Base-by-base conservation (phyloP, 2,329 filamentous ascomycete species). In the Colletotrichum eleusines region DNA sequence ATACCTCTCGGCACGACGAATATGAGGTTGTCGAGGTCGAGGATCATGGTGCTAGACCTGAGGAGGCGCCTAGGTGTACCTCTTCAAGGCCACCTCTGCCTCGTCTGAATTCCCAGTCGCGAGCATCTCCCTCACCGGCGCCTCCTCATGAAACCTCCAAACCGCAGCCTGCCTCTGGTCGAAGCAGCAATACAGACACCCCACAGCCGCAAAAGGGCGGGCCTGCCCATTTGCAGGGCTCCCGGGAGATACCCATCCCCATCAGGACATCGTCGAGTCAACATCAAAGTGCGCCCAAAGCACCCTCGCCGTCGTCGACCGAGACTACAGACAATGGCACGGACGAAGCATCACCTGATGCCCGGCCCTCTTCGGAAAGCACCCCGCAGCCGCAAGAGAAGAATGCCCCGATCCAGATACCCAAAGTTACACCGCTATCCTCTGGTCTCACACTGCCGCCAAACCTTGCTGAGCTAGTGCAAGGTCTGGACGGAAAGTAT, bases 401-500 rank as follows among this genome's bases (percentile, higher is more conserved):
- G 74, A 75, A 73, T 60, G 75, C 67, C n/a, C 63, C 76, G 46
- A 81, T 80, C 54, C 73, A 75, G 65, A 81, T 85, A 54, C 81
- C 82, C 18, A 82, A 80, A 66, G 83, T 85, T 67, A 75, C 79
- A 2, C 80, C 82, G 12, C 77, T 86, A 31, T 74, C 78, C n/a
- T 74, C 75, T 16, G 76, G 77, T 48, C 78, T 80, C 50, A 71
- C 77, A 20, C 70, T 77, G 58, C 73, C 76, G 53, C 60, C 66
- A 57, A 72, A 81, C 71, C 76, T 82, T 58, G 46, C 77, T 57
- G 67, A 77, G 14, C 79, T 84, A 9, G 82, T 81, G 1, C 69
- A 76, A 20, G 83, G 82, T 23, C 81, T 88, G 28, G 81, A 82
- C 57, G 86, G 84, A 51, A 84, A 84, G 72, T 80, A 76, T 48